phyloP scores from a whole-genome alignment of 1,284 basidiomycete species.

The Megacollybia platyphylla region DNA sequence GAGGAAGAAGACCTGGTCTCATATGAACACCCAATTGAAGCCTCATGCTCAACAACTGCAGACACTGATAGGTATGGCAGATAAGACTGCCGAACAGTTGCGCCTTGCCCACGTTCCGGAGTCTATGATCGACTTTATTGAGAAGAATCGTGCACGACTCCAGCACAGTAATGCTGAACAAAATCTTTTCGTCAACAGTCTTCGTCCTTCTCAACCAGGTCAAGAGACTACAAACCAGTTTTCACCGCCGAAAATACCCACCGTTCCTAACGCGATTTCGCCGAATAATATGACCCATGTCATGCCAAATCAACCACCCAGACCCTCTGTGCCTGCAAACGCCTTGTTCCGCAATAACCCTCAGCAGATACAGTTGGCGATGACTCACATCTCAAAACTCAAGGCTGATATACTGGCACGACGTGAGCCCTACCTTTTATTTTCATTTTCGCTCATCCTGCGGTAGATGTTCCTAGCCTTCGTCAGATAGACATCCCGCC shows the following conservation, averaged over 20 bases:
- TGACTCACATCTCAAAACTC: conserved; percentile 6
- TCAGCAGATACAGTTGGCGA: conserved; percentile 6
- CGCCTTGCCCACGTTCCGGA: conserved; percentile 36
- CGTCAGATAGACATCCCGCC: conserved; percentile 26
- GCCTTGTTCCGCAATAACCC: too few species aligned
- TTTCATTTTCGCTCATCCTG: conserved; percentile 7
- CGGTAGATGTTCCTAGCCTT: conserved; percentile 16
- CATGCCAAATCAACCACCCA: background rate
- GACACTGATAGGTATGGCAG: conserved; percentile 28
- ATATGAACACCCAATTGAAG: background rate
- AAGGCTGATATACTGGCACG: conserved; percentile 9
- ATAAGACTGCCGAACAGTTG: conserved; percentile 34
- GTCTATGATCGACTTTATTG: conserved; percentile 41
- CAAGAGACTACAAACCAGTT: background rate
- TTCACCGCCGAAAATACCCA: background rate
- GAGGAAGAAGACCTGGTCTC: background rate
- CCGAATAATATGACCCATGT: background rate
- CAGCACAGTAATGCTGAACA: conserved; percentile 28
- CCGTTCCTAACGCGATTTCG: background rate
- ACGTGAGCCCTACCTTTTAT: conserved; percentile 15
- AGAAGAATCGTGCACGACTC: conserved; percentile 34
- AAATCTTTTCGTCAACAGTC: conserved; percentile 22
- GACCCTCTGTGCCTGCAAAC: background rate
- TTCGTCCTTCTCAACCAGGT: conserved; percentile 5
- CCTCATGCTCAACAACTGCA: conserved; percentile 21